Conservation (phyloP, 2,329 filamentous ascomycete species). For the Aspergillus uvarum region DNA sequence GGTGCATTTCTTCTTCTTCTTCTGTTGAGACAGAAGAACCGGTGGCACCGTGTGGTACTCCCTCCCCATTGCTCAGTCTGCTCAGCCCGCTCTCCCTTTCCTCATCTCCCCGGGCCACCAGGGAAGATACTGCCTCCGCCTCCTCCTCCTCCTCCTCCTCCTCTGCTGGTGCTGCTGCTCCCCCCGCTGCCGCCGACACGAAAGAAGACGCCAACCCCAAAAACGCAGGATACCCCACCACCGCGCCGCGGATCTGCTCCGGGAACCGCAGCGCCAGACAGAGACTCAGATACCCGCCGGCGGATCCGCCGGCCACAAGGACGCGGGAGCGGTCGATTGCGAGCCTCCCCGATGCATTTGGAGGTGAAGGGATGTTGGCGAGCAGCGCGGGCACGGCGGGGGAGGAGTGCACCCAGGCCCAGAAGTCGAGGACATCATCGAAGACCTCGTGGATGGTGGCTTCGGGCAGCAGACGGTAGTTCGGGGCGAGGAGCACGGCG, state of each 20-base stretch:
- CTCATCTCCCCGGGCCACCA: too few species aligned
- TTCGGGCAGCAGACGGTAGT: conserved; percentile 56
- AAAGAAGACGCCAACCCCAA: conserved; percentile 19
- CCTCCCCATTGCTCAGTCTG: too few species aligned
- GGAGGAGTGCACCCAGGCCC: conserved; percentile 44
- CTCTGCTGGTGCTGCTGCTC: too few species aligned
- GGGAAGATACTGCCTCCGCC: too few species aligned
- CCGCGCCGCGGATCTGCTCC: conserved; percentile 30
- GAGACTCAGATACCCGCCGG: conserved; percentile 33
- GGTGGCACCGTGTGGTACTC: too few species aligned
- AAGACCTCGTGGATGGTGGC: conserved; percentile 49
- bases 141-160: too few species aligned
- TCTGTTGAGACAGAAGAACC: too few species aligned
- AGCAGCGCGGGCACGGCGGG: conserved; percentile 15
- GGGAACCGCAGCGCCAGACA: conserved; percentile 29
- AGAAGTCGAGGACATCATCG: conserved; percentile 50
- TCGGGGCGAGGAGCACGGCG: conserved; percentile 50
- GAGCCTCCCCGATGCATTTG: conserved; percentile 11
- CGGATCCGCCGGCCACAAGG: conserved; percentile 31
- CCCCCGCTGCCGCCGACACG: conserved; percentile 16
- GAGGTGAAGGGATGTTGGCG: too few species aligned
- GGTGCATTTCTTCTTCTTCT: too few species aligned
- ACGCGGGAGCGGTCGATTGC: conserved; percentile 25
- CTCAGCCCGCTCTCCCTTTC: too few species aligned
- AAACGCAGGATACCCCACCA: conserved; percentile 35